Evolutionary conservation across 1,284 basidiomycete genomes (phyloP), one percentile per base, ranked within the genome.

Genomic region (Austropuccinia psidii): DNA sequence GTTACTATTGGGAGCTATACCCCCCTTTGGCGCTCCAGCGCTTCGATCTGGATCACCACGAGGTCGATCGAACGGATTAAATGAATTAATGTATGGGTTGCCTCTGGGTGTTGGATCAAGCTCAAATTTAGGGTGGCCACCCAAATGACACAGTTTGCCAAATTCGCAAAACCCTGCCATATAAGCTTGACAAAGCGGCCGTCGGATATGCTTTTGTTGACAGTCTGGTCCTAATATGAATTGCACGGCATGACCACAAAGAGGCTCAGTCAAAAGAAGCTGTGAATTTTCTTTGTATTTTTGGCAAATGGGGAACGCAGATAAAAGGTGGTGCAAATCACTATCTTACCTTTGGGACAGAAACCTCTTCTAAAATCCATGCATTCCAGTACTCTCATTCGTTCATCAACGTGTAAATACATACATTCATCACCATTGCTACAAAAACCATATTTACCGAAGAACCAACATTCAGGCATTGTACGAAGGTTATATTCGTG

Each of bases 401-500:
- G 86, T 79, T 95, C 91, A 78, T 92, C 93, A n/a, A 94, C 92
- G 82, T 99, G 96, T 29, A 92, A 90, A 81, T 98, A 98, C 77
- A 99, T 85, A 81, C 96, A 99, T 82, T 98, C 96, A 78, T 98
- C 96, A 65, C 95, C 96, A 60, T 93, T 90, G 72, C 93, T 93
- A 83, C 96, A 98, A 82, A 95, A 98, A 4, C 96, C 96, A 80
- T 93, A 95, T 81, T 96, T 96, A 74, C 92, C 92, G 81, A 89
- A 98, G 92, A 94, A 98, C 86, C 94, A 92, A 81, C 96, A 98
- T 81, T 97, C 92, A n/a, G 96, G 96, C 92, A 98, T 98, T 74
- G 92, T 89, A 77, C 95, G 85, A 75, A 98, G 85, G 81, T 98
- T 97, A 83, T 97, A 98, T 83, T 98, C 96, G 83, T 99, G 96